Conservation (phyloP, 2,329 filamentous ascomycete species). For the Hymenoscyphus repandus region DNA sequence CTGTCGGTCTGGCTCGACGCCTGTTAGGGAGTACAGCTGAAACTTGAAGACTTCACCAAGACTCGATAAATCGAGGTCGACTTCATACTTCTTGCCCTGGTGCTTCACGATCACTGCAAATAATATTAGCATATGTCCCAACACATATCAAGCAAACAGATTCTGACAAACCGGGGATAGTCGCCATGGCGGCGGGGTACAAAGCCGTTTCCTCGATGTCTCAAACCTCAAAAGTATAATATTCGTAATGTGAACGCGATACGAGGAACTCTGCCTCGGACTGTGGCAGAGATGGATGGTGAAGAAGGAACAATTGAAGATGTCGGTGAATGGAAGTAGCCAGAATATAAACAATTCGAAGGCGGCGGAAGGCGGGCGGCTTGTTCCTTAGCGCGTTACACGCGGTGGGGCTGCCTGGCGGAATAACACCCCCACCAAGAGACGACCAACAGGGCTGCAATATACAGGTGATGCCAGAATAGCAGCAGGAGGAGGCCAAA, state of each 20-base stretch:
- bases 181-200: constrained; percentile 29
- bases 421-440: constrained; percentile 23
- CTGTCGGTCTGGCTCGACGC: constrained; percentile 92
- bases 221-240: neutral
- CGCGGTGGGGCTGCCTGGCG: neutral
- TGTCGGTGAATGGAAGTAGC: neutral
- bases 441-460: constrained; percentile 12
- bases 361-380: neutral
- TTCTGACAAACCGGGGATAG: constrained; percentile 29
- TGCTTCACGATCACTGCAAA: constrained; percentile 82
- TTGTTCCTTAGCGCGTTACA: constrained; percentile 6
- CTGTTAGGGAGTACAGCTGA: constrained; percentile 90
- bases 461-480: constrained; percentile 1
- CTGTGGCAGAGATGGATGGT: neutral
- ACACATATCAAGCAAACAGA: neutral
- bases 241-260: neutral
- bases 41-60: constrained; percentile 93
- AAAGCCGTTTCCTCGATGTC: neutral
- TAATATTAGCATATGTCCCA: constrained; percentile 13
- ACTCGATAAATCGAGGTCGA: constrained; percentile 80
- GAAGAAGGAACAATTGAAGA: neutral
- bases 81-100: constrained; percentile 88
- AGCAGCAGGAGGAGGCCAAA: constrained; percentile 11
- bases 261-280: neutral
- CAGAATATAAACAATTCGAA: constrained; percentile 1